Base-by-base conservation (phyloP, 306 rosid species). In the Morella rubra region DNA sequence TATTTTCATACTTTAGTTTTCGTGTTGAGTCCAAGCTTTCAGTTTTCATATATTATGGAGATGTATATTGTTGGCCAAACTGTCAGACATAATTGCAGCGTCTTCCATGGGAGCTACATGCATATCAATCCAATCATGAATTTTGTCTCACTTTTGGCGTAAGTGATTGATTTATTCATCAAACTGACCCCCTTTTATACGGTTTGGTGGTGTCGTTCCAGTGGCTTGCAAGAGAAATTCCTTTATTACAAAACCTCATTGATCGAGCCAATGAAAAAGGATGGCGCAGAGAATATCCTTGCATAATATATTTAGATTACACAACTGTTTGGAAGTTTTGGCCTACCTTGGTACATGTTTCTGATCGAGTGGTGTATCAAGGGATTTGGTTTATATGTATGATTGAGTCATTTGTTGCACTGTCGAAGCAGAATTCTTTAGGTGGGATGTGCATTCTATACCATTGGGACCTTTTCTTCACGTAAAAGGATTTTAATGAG, bases 241-340 rank as follows among this genome's bases (percentile, higher is more conserved):
- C 73, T 46, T 45, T 78, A 37, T 78, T 93, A 56, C 82, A 87
- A 78, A 87, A 89, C 77, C 92, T 81, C 41, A 93, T 90, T 68
- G 96, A 91, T 70, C 89, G 90, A 75, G 90, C 92, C 40, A 93
- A 91, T 77, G 98, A 93, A 71, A 93, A 90, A 88, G 98, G 98
- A 10, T 86, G 93, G 96, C 96, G 96, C 40, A 85, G 80, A 87
- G 98, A 93, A 93, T 93, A 93, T 93, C 98, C 98, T 93, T 85
- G 79, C 40, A 80, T 75, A 72, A 74, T 76, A 66, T 44, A 20
- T 78, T 68, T 56, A 49, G 73, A 37, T 55, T 10, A 45, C 18
- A 11, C 59, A 1, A 61, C 58, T 76, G 22, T 65, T 56, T 79
- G 59, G 51, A 56, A 18, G 20, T 52, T 67, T 79, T 62, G 59